Conservation (phyloP, 169 alveolate species). For the Eimeria falciformis region DNA sequence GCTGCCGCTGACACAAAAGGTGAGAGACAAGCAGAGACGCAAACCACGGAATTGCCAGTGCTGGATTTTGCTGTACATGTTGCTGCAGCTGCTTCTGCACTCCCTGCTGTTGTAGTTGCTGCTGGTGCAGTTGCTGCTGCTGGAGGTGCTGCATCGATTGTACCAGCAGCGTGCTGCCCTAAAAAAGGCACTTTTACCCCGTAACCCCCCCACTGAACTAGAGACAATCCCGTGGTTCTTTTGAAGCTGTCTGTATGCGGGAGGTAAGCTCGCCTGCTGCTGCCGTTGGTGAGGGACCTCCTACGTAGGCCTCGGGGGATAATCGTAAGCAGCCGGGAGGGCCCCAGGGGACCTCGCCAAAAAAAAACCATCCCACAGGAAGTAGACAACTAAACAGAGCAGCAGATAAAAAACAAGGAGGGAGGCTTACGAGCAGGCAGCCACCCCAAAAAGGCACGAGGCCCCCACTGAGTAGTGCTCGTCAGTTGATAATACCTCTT, state of each 20-base stretch:
- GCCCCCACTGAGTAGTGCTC: no score
- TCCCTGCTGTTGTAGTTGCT: not conserved
- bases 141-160: not conserved
- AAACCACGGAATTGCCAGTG: not conserved
- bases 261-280: no score
- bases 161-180: not conserved
- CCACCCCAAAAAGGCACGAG: no score
- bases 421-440: no score
- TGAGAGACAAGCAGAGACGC: not conserved
- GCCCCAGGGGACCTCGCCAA: not conserved
- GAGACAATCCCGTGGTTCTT: no score
- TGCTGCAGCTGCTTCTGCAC: not conserved
- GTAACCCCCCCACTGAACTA: no score
- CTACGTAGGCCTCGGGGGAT: not conserved
- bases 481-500: no score
- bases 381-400: no score
- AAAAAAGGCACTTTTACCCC: no score
- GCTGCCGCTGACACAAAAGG: constrained; percentile 1
- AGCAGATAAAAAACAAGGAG: no score
- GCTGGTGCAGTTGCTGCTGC: not conserved
- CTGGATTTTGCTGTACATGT: not conserved
- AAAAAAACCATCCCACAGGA: not conserved
- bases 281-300: no score
- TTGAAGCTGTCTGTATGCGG: no score
- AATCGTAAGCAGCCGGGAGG: not conserved